Evolutionary conservation across 2,329 filamentous ascomycete genomes (phyloP), one percentile per base, ranked within the genome.

Genomic region (Aspergillus arachidicola): DNA sequence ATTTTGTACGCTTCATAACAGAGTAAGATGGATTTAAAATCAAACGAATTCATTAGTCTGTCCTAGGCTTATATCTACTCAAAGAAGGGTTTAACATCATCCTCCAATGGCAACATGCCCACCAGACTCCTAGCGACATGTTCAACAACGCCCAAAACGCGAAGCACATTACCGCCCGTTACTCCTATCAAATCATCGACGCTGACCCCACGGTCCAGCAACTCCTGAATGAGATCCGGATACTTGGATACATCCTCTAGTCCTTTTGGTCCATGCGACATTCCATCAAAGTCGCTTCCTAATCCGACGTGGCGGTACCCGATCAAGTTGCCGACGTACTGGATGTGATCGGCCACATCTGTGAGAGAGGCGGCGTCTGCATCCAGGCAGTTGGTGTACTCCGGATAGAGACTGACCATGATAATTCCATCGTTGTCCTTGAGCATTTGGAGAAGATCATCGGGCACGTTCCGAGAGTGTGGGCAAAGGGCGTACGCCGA

Each of bases 381-480:
- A 57, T 70, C 51, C 7, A 10, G n/a, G 23, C n/a, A n/a, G n/a
- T 48, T 23, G 9, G 45, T 48, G 12, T 4, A 71, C 23, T 67
- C 71, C 62, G 68, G 72, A 66, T 66, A 75, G 59, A 68, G 77
- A 58, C 71, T 73, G 0, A 76, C 72, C 79, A 81, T 82, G 11
- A 81, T 69, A 7, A 82, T 72, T 0, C 80, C 79, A 1, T 73
- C 69, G 26, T 81, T 82, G 2, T 69, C 62, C 32, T 73, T 75
- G 0, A 82, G 65, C 3, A 64, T 62, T 9, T 71, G 66, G 2
- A 82, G 67, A 2, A 82, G 74, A 57, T 79, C 77, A 57, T 82
- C 79, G 1, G 80, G 79, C 0, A 80, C 79, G 51, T 82, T 79
- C 4, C 80, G 74, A 6, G 73, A 68, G 63, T 79, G 75, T 11